Base-by-base conservation (phyloP, 192 early-diverging fungal genomes). In the Chytriomyces sp. region DNA sequence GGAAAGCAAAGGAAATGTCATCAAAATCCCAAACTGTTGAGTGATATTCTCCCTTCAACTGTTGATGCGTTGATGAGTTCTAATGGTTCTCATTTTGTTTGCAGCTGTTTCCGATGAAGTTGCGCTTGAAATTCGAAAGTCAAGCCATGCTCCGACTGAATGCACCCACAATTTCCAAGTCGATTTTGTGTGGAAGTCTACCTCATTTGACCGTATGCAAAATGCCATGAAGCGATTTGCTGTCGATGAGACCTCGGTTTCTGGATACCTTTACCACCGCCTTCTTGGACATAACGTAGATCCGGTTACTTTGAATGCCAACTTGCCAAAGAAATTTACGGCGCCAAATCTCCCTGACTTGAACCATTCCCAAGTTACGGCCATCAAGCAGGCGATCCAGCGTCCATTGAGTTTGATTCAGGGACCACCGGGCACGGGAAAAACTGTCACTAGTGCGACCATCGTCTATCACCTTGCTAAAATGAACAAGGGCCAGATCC, bases 161-260 rank as follows among this genome's bases (percentile, higher is more conserved):
- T 91, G 91, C 74, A 93, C 92, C 23, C 93, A 93, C 81, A 94
- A 96, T 78, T 98, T 97, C 77, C 91, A 92, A 10, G 93, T 98
- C 18, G 97, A 98, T 72, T 98, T 97, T 89, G 96, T 99, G 23
- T 99, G 97, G 97, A 98, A 98, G 84, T 92, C 95, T 6, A 96
- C 94, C 5, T 94, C 94, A 18, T 99, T 96, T 84, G 96, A 99
- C 77, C 90, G 94, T 53, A 98, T 98, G 97, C 97, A 98, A 81
- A 83, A 89, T 64, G 95, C 98, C 0, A 92, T 99, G 93, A 94
- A 95, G 77, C 94, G 91, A 5, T 99, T 99, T 91, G 96, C 98
- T 6, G 91, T 96, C 11, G 94, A 97, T 82, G 95, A 98, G 77
- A 92, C 90, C 0, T 93, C 92, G 6, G 94, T 98, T 35, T 95